A percentile compares a stretch with the other conserved stretches of the same genome.
Evolutionary conservation across 768 basidiomycete genomes (phyloP).

Genomic region (Amanita muscaria): DNA sequence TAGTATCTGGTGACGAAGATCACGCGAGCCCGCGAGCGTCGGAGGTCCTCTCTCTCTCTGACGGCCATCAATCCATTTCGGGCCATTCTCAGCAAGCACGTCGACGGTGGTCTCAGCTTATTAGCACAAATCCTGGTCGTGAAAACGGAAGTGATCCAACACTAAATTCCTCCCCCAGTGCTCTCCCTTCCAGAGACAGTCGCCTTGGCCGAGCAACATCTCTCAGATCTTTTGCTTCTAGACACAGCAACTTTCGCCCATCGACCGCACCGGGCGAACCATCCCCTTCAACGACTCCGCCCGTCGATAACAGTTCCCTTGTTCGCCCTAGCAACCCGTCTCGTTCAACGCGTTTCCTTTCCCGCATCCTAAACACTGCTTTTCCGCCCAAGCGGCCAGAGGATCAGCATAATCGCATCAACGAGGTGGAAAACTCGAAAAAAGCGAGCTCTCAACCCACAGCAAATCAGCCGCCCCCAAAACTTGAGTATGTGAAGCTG

Average conservation of each 20-base stretch:
- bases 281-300: slow-evolving; percentile 14
- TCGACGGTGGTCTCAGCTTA: slow-evolving; percentile 67
- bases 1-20: slow-evolving; percentile 33
- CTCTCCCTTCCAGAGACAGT: slow-evolving; percentile 19
- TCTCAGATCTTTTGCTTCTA: slow-evolving; percentile 29
- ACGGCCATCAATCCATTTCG: slow-evolving; percentile 22
- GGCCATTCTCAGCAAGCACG: slow-evolving; percentile 36
- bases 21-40: slow-evolving; percentile 39
- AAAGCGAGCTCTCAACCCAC: slow-evolving; percentile 23
- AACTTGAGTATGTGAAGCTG: slow-evolving; percentile 86
- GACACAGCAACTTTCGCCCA: slow-evolving; percentile 19
- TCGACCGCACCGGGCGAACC: slow-evolving; percentile 19
- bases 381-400: slow-evolving; percentile 52
- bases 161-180: slow-evolving; percentile 14
- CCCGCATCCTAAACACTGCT: slow-evolving; percentile 61
- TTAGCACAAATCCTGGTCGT: slow-evolving; percentile 17
- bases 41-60: slow-evolving; percentile 27
- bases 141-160: slow-evolving; percentile 18
- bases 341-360: slow-evolving; percentile 56
- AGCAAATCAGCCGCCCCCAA: slow-evolving; percentile 62
- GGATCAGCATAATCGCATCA: slow-evolving; percentile 33
- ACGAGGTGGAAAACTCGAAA: slow-evolving; percentile 33
- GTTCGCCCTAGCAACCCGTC: slow-evolving; percentile 13
- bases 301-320: slow-evolving; percentile 1
- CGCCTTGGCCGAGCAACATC: slow-evolving; percentile 32